Conservation (phyloP, 805 yeast genomes). For the Starmera pachycereana region DNA sequence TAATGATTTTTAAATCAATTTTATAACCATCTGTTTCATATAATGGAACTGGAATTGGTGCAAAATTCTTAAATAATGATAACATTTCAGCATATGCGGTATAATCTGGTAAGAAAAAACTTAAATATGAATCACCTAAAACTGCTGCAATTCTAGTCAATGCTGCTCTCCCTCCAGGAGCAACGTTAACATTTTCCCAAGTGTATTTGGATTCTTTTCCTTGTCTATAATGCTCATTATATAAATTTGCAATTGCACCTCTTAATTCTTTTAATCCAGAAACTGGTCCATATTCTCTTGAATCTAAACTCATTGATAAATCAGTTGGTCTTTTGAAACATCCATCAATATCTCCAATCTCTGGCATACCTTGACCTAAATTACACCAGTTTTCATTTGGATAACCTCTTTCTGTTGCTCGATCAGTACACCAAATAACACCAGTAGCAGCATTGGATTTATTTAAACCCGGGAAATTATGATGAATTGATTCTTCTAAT, state of each 20-base stretch:
- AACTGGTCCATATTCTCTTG: slow-evolving; percentile 51
- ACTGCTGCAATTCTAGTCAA: slow-evolving; percentile 52
- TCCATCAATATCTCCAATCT: slow-evolving; percentile 50
- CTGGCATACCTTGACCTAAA: slow-evolving; percentile 58
- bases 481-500: slow-evolving; percentile 30
- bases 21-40: slow-evolving; percentile 47
- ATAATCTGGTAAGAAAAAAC: slow-evolving; percentile 52
- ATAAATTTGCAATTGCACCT: slow-evolving; percentile 47
- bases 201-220: slow-evolving; percentile 43
- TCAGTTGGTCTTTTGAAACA: slow-evolving; percentile 43
- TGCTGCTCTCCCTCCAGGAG: slow-evolving; percentile 59
- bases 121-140: slow-evolving; percentile 45
- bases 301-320: slow-evolving; percentile 35
- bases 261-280: slow-evolving; percentile 45
- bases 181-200: slow-evolving; percentile 49
- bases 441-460: slow-evolving; percentile 51
- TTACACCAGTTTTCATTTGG: slow-evolving; percentile 39
- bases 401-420: slow-evolving; percentile 49
- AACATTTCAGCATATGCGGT: slow-evolving; percentile 60
- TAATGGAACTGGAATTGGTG: slow-evolving; percentile 54
- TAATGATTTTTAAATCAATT: slow-evolving; percentile 41
- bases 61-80: slow-evolving; percentile 49
- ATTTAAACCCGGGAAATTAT: slow-evolving; percentile 43
- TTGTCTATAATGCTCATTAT: slow-evolving; percentile 43
- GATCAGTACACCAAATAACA: slow-evolving; percentile 54